A percentile compares a stretch with the other conserved stretches of the same genome.
These are phyloP conservation scores for Amanita subjunquillea DNA, from an alignment of 768 basidiomycete genomes.

Conservation along the genomic window DNA sequence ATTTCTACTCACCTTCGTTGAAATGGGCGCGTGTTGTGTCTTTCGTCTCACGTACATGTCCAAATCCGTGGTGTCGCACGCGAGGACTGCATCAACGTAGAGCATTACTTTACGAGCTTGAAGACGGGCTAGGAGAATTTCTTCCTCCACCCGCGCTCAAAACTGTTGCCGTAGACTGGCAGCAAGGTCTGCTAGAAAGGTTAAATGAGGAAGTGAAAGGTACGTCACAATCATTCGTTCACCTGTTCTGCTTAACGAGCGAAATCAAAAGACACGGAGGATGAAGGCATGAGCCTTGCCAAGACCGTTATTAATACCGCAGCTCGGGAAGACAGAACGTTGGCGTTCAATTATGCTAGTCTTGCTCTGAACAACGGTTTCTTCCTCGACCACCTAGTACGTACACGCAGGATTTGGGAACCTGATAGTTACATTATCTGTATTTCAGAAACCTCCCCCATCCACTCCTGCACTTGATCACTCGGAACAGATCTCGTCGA, in stretches of 20 bases:
- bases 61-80: conserved; percentile 14
- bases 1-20: conserved; percentile 5
- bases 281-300: conserved; percentile 46
- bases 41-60: not conserved
- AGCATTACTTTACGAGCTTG: conserved; percentile 52
- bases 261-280: conserved; percentile 38
- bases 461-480: conserved; percentile 22
- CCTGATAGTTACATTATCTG: conserved; percentile 5
- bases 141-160: conserved; percentile 64
- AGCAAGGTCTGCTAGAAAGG: conserved; percentile 70
- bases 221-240: conserved; percentile 20
- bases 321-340: conserved; percentile 38
- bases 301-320: conserved; percentile 70
- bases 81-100: conserved; percentile 41
- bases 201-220: conserved; percentile 69
- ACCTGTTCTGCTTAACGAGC: conserved; percentile 1
- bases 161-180: conserved; percentile 73
- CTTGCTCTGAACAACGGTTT: conserved; percentile 92
- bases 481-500: conserved; percentile 25
- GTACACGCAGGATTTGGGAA: conserved; percentile 18
- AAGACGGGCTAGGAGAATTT: conserved; percentile 71
- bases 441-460: conserved; percentile 33
- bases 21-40: conserved; percentile 13
- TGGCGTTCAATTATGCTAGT: conserved; percentile 87
- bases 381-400: conserved; percentile 81